Evolutionary conservation across 768 basidiomycete genomes (phyloP), one percentile per base, ranked within the genome.

Genomic region (Pisolithus microcarpus): DNA sequence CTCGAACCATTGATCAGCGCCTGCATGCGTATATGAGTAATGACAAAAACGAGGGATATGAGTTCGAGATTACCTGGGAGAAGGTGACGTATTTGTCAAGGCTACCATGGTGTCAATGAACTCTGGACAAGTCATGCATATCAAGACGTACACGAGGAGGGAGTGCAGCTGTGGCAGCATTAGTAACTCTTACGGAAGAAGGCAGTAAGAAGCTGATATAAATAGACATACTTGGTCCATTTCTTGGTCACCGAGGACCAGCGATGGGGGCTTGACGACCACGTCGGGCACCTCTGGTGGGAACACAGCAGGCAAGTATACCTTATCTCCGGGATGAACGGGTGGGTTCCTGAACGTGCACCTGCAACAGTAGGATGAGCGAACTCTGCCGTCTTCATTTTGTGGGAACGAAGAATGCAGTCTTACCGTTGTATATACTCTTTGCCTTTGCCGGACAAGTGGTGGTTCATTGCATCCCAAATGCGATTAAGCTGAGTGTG

Each of bases 291-390:
- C 51, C 28, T 74, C 70, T 0, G 72, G 69, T 1, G 77, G 76
- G 56, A 82, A 85, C n/a, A 65, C 71, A 2, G 74, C 76, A 0
- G 82, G 81, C 2, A 67, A 60, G 52, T 75, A 72, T n/a, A 78
- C 67, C 46, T 74, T 70, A 43, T 71, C 69, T 0, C 73, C 71
- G 23, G 61, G 62, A 10, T 65, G 59, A 6, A 54, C 39, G 1
- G 71, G 67, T 9, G 51, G 56, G 18, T 69, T 68, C 30, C 77
- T 74, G 52, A 71, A 74, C 5, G 66, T 64, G 51, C 80, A 84
- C 51, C 77, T 80, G 52, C 48, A 16, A 45, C 46, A 28, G 8
- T 7, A 34, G 8, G 13, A n/a, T 26, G 16, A n/a, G 4, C 10
- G 6, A 44, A 16, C 24, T 16, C 10, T 26, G 8, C 4, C 26